Percentiles rank a stretch among this genome's conserved stretches.
These are phyloP conservation scores for Chytridium lagenaria DNA, from an alignment of 371 early-diverging fungal species.

Conservation along the genomic window DNA sequence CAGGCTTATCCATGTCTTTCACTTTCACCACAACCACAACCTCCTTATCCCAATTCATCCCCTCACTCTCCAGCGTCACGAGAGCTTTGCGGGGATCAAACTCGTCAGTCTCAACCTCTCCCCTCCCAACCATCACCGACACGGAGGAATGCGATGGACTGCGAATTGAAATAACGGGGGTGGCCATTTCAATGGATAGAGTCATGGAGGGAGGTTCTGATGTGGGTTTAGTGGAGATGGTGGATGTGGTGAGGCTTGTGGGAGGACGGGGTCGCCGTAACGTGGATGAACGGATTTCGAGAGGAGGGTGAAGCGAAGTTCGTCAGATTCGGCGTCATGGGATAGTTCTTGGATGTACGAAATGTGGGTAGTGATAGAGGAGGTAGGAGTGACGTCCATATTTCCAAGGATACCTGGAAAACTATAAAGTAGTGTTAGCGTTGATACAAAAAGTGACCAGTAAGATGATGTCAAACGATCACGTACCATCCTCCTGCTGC, in stretches of 20 bases:
- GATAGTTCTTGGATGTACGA: constrained; percentile 53
- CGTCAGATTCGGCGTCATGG: constrained; percentile 51
- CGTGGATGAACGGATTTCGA: constrained; percentile 25
- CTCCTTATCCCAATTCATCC: constrained; percentile 22
- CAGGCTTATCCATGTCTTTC: constrained; percentile 39
- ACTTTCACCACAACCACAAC: constrained; percentile 44
- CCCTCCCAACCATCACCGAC: background rate
- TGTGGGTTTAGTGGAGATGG: too few relatives aligned
- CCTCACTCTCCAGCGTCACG: constrained; percentile 12
- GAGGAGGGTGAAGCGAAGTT: constrained; percentile 43
- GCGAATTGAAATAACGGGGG: constrained; percentile 17
- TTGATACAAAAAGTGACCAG: background rate
- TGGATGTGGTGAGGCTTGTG: background rate
- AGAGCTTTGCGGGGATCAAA: constrained; percentile 17
- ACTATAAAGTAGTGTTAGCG: too few relatives aligned
- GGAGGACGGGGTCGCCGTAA: constrained; percentile 28
- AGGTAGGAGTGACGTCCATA: background rate
- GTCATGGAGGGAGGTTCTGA: constrained; percentile 19
- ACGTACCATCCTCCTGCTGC: constrained; percentile 39
- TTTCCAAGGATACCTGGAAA: constrained; percentile 36
- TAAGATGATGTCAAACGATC: background rate
- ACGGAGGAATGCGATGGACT: constrained; percentile 27
- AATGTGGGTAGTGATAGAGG: constrained; percentile 45
- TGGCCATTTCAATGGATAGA: constrained; percentile 20
- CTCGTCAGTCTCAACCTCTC: background rate